Evolutionary conservation across 2,329 filamentous ascomycete genomes (phyloP), one percentile per base, ranked within the genome.

Genomic region (Fusarium falciforme): DNA sequence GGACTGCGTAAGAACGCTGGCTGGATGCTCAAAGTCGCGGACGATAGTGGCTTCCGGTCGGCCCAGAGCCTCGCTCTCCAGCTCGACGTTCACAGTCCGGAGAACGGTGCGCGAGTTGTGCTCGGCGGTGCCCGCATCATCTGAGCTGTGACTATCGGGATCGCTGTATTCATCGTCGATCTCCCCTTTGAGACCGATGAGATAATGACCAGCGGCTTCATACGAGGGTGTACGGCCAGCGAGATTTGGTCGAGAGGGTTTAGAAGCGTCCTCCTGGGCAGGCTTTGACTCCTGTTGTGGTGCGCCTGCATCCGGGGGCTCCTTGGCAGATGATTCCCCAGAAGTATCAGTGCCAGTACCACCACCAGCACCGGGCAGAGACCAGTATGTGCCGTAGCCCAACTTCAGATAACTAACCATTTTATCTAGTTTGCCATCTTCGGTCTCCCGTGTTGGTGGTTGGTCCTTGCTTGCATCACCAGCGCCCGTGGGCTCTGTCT

Each of bases 161-260:
- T 82, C 82, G 17, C 79, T 78, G 8, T 67, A 73, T 14, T 79
- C 78, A 47, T 89, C 86, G 14, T 91, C 88, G 35, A 93, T 86
- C 38, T 92, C 87, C 8, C 92, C 92, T 72, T 89, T 87, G 7
- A 94, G 86, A 0, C 93, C 93, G 66, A 95, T 89, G 25, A 95
- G 83, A 76, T 91, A 95, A 59, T 85, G 84, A 0, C 87, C 88
- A 5, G 74, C 70, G 7, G 79, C 74, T 38, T 82, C 80, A n/a
- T 77, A 74, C 1, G 81, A 79, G 6, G 79, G 67, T 1, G 74
- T 64, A 4, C 72, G 71, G 9, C 64, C 72, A 5, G 61, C 35
- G 9, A 74, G 16, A 12, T 33, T 49, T 29, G 75, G 69, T 3
- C 67, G 76, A 35, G 25, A 7, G n/a, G 38, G 20, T 31, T 75